Base-by-base conservation (phyloP, 2,329 filamentous ascomycete species). In the Cladobotryum mycophilum region DNA sequence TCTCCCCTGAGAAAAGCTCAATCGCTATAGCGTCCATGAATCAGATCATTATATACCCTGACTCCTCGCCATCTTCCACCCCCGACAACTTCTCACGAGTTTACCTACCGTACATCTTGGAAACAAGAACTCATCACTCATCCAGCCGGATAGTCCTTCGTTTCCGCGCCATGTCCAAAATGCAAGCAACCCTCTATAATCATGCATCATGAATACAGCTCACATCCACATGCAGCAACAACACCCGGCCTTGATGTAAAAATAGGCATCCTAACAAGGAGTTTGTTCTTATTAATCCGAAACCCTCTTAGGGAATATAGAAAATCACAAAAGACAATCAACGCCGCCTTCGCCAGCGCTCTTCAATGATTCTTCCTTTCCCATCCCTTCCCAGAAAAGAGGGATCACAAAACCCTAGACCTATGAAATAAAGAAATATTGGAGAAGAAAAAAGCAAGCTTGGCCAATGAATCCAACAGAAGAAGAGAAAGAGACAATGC, bases 291-390 rank as follows among this genome's bases (percentile, higher is more conserved):
- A 42, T 15, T 43, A 33, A 25, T 25, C 25, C n/a, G 15, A 25
- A 25, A 25, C 46, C 41, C 14, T 36, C 25, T 8, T 40, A 49
- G 22, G 30, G 20, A 45, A 41, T 41, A 49, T 45, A 17, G 49
- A 22, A 34, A 36, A 38, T 30, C 45, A 42, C 48, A 45, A 40
- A 51, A 45, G 45, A 35, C 34, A 18, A 41, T 36, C 42, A 51
- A 53, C 51, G n/a, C 51, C 51, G n/a, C 44, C 48, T 53, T 51
- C 51, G 51, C 51, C 51, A 51, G 48, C 51, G 51, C 51, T 53
- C 20, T 18, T 30, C 34, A 47, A 44, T 20, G 36, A 38, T n/a
- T n/a, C 36, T 12, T 42, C 34, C 25, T 30, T 22, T 33, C 22
- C 17, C 13, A 34, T 30, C 44, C 40, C 43, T 37, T 37, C 44